Evolutionary conservation across 306 rosid genomes (phyloP).

Genomic region (Casuarina glauca): DNA sequence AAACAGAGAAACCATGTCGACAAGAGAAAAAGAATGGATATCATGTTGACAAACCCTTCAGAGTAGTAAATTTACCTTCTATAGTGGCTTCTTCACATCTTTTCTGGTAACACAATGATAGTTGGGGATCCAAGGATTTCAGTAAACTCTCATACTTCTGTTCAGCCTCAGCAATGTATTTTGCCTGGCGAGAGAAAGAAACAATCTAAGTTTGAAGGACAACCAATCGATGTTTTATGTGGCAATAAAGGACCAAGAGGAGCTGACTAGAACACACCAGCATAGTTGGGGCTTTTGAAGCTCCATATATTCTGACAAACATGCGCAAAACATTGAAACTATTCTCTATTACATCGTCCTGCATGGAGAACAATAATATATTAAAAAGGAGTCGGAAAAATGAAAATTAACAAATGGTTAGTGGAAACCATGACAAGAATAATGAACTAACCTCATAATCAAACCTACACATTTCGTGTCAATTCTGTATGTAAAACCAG

Average conservation of each 20-base stretch:
- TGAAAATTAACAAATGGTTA: not conserved
- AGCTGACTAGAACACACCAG: constrained; percentile 47
- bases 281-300: constrained; percentile 69
- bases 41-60: constrained; percentile 14
- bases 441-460: constrained; percentile 80
- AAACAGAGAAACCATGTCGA: constrained; percentile 9
- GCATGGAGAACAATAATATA: constrained; percentile 25
- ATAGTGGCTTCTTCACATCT: constrained; percentile 89
- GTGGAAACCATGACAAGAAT: constrained; percentile 4
- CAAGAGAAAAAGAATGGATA: not conserved
- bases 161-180: constrained; percentile 75
- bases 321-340: constrained; percentile 84
- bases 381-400: not conserved
- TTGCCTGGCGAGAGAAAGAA: constrained; percentile 54
- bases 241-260: not conserved
- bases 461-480: constrained; percentile 59
- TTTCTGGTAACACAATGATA: constrained; percentile 62
- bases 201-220: not conserved
- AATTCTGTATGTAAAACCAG: constrained; percentile 36
- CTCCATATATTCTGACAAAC: constrained; percentile 76
- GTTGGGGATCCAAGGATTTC: constrained; percentile 61
- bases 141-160: constrained; percentile 60
- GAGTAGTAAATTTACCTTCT: constrained; percentile 61
- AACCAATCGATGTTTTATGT: not conserved
- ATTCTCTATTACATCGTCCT: constrained; percentile 93